Evolutionary conservation across 140 eudicot genomes (phyloP).

Genomic region (Flaveria floridana): DNA sequence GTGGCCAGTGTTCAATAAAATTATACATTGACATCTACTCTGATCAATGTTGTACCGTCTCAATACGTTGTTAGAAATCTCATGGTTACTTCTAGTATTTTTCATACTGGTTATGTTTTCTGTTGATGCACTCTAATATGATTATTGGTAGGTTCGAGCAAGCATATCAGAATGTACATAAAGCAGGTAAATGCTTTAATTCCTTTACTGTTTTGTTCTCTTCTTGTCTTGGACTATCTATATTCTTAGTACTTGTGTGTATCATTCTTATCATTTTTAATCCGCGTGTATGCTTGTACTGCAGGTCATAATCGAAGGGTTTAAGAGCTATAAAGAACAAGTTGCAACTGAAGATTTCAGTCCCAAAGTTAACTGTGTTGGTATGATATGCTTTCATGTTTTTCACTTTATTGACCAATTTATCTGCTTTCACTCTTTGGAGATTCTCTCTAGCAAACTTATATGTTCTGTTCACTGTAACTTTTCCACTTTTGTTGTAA

Average conservation of each 20-base stretch:
- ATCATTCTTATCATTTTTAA: background rate
- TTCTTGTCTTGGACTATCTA: background rate
- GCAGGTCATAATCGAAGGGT: slow-evolving; percentile 91
- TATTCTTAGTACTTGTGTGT: background rate
- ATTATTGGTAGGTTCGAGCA: slow-evolving; percentile 30
- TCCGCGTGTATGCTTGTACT: slow-evolving; percentile 25
- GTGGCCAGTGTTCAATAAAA: background rate
- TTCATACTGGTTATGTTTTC: background rate
- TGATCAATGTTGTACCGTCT: background rate
- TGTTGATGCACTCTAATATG: slow-evolving; percentile 1
- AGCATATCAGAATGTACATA: slow-evolving; percentile 48
- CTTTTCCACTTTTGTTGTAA: background rate
- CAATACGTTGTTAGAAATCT: background rate
- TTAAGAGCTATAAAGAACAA: slow-evolving; percentile 92
- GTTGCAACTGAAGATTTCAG: slow-evolving; percentile 86
- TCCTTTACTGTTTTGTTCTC: slow-evolving; percentile 4
- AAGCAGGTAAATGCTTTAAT: slow-evolving; percentile 50
- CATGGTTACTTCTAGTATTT: slow-evolving; percentile 13
- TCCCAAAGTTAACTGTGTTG: slow-evolving; percentile 95
- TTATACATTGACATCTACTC: background rate
- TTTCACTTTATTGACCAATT: background rate
- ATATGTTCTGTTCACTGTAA: background rate
- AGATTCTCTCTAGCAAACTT: background rate
- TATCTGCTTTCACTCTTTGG: background rate
- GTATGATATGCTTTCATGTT: slow-evolving; percentile 35